Base-by-base conservation (phyloP, 2,329 filamentous ascomycete genomes). In the Fusarium nodosum region DNA sequence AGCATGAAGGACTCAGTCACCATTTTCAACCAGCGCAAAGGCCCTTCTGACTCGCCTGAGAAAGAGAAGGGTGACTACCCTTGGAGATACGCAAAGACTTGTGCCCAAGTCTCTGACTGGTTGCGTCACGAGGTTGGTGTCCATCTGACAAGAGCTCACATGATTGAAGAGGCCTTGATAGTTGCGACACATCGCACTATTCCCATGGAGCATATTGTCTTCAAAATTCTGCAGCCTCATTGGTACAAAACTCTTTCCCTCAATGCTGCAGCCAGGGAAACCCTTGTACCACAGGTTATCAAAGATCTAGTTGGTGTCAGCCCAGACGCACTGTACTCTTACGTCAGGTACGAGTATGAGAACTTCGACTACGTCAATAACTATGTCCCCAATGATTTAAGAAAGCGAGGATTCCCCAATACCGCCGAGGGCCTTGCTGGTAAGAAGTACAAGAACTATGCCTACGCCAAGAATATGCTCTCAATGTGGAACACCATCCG, bases 401-500 rank as follows among this genome's bases (percentile, higher is more conserved):
- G 0, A 4, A 33, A 31, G 8, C n/a, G 45, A 20, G 45, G 45
- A 15, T 47, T 47, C 13, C 45, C 45, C 6, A 47, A 47, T 1
- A 47, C 45, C 5, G 16, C 45, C 22, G 45, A 18, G 4, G 45
- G 28, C 7, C 45, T 47, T 47, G 45, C 5, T 20, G 28, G 33
- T 22, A 16, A 31, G 18, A 47, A 33, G 28, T 47, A 47, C 45
- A 47, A 47, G 13, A 47, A 47, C 28, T 47, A 47, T 16, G 45
- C 45, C 10, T 47, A 47, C 28, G 45, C 45, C 12, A 47, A 47
- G 45, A 47, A 47, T 12, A 47, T 47, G 45, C 45, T 47, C 28
- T 47, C 45, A 11, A 47, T 47, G 45, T 47, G 45, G 45, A 30
- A 33, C 12, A 7, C 10, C 8, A 24, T 47, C n/a, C 28, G 45